Base-by-base conservation (phyloP, 805 yeast genomes). In the Vanderwaltozyma verrucispora region DNA sequence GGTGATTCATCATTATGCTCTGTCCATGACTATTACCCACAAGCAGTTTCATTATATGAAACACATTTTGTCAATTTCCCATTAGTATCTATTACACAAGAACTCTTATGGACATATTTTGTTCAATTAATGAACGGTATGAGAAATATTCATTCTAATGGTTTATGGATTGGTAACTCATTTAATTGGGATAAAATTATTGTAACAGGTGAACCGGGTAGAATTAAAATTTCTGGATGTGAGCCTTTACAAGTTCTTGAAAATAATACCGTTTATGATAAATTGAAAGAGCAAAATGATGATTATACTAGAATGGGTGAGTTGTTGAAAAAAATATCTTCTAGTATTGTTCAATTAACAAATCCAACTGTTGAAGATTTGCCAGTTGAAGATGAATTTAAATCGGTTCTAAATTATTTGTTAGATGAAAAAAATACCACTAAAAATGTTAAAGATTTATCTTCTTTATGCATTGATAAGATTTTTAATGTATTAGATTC, bases 11-110 rank as follows among this genome's bases (percentile, higher is more conserved):
- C 92, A 1, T 67, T 92, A 39, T 71, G 86, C 30, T 64, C 87
- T 31, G 80, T 83, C 4, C 85, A 86, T 60, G 96, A 89, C 53
- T 92, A 76, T 56, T 83, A 72, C 57, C 96, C 98, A 18, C 66
- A 75, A 42, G 71, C 94, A 1, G 64, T 65, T 38, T 82, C 94
- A 1, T 62, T 89, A 33, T 64, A 67, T 39, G 95, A 86, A 43
- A 67, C 70, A 15, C 92, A 85, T 62, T 67, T 76, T 46, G 65
- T 68, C 33, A 49, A 51, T 37, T 49, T 49, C 40, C 58, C 55
- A 10, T 33, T 46, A 14, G 45, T 41, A 16, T 51, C 54, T 10
- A 45, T 83, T 2, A 75, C 80, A 0, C 87, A 80, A 52, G 72
- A 74, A 8, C 53, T 74, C 10, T 59, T 89, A 32, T 86, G 96